These are phyloP conservation scores for Scutellaria baicalensis DNA, from an alignment of 257 asterid species.

Conservation along the genomic window DNA sequence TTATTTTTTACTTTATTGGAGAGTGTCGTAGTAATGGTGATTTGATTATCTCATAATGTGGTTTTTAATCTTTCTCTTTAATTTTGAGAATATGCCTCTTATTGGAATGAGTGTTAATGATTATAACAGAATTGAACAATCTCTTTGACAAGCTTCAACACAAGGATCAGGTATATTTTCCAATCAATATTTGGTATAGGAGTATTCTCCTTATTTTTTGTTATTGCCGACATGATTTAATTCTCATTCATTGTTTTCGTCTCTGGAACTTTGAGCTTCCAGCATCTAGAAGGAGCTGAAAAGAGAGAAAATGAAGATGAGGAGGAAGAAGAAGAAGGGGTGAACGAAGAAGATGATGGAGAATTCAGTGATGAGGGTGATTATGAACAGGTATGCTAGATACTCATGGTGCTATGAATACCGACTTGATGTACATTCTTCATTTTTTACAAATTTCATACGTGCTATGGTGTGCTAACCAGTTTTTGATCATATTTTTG, in stretches of 20 bases:
- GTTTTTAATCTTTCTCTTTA: not conserved
- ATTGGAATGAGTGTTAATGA: not conserved
- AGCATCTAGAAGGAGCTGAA: constrained; percentile 40
- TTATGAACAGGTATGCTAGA: constrained; percentile 44
- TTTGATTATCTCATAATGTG: not conserved
- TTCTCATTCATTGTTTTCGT: not conserved
- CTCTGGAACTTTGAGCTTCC: constrained; percentile 7
- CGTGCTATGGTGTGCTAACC: not conserved
- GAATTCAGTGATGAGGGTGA: constrained; percentile 61
- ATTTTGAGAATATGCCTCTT: not conserved
- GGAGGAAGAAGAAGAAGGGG: constrained; percentile 41
- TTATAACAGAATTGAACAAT: constrained; percentile 31
- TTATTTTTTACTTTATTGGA: not conserved
- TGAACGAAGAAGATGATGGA: constrained; percentile 41
- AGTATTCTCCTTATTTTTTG: not conserved
- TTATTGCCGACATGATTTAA: not conserved
- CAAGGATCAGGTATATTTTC: constrained; percentile 26
- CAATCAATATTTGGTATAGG: not conserved
- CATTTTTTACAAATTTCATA: not conserved
- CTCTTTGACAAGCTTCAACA: constrained; percentile 53
- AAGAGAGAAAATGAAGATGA: constrained; percentile 47
- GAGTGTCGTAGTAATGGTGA: not conserved
- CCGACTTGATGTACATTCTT: not conserved
- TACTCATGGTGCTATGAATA: not conserved
- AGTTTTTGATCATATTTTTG: not conserved